Evolutionary conservation across 1,284 basidiomycete genomes (phyloP).

Genomic region (Ceratobasidium sp.): DNA sequence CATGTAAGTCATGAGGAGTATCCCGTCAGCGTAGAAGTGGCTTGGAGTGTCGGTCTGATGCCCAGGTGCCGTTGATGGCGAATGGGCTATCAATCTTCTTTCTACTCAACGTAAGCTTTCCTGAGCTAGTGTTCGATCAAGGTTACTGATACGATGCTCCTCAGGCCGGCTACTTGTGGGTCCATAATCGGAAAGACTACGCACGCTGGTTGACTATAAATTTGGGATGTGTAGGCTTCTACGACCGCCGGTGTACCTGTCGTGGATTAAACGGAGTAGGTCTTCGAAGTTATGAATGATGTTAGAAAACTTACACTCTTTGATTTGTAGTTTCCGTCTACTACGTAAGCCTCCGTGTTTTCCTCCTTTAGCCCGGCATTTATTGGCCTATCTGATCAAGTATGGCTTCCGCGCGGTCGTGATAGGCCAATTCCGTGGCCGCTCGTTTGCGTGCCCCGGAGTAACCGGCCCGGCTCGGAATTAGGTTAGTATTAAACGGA

Average conservation of each 20-base stretch:
- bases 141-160: neutral
- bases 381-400: neutral
- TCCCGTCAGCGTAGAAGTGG: neutral
- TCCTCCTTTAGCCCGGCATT: conserved; percentile 52
- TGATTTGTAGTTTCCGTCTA: conserved; percentile 44
- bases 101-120: conserved; percentile 44
- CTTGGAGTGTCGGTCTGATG: neutral
- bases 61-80: conserved; percentile 49
- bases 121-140: conserved; percentile 19
- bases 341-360: conserved; percentile 53
- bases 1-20: neutral
- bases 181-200: conserved; percentile 35
- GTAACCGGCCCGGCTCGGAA: conserved; percentile 55
- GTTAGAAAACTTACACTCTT: neutral
- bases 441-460: conserved; percentile 58
- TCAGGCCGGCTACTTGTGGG: conserved; percentile 56
- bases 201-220: neutral
- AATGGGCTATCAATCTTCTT: conserved; percentile 55
- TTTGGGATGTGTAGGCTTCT: conserved; percentile 37
- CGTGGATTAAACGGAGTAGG: conserved; percentile 59
- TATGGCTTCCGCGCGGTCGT: conserved; percentile 57
- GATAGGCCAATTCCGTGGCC: conserved; percentile 58
- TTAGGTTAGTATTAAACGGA: conserved; percentile 51
- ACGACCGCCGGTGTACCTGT: conserved; percentile 59
- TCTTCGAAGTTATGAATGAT: neutral